Evolutionary conservation across 805 yeast species (phyloP).

Genomic region (Yarrowia osloensis): DNA sequence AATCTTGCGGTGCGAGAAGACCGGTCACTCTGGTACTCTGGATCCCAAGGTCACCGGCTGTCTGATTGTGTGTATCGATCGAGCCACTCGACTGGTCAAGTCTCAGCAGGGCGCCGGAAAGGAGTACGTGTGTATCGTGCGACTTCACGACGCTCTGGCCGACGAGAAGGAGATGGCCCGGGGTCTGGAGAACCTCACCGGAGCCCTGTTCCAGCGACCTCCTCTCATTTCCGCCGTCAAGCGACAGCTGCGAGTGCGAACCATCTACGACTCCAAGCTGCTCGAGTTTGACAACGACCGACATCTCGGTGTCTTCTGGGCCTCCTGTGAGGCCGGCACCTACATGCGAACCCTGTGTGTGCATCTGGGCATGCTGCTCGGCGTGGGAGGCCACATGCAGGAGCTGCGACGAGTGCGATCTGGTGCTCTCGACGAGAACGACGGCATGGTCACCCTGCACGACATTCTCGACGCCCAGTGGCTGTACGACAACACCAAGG

Average conservation of each 20-base stretch:
- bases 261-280: slow-evolving; percentile 93
- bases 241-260: slow-evolving; percentile 97
- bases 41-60: slow-evolving; percentile 99
- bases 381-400: slow-evolving; percentile 99
- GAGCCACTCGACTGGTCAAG: slow-evolving; percentile 97
- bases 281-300: slow-evolving; percentile 96
- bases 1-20: slow-evolving; percentile 91
- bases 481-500: slow-evolving; percentile 95
- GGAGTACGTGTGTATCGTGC: slow-evolving; percentile 96
- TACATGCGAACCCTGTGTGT: slow-evolving; percentile 99
- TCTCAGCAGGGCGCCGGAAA: slow-evolving; percentile 99
- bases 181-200: slow-evolving; percentile 89
- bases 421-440: slow-evolving; percentile 90
- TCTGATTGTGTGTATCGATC: slow-evolving; percentile 94
- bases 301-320: slow-evolving; percentile 98
- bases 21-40: slow-evolving; percentile 98
- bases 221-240: slow-evolving; percentile 98
- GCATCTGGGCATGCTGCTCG: slow-evolving; percentile 95
- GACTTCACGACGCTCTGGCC: slow-evolving; percentile 89
- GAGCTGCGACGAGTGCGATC: slow-evolving; percentile 98
- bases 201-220: slow-evolving; percentile 99
- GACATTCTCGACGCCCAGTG: slow-evolving; percentile 98
- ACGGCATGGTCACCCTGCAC: slow-evolving; percentile 91
- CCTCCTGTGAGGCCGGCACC: slow-evolving; percentile 99
- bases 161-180: slow-evolving; percentile 89